Percentiles rank a stretch among this genome's conserved stretches.
Evolutionary conservation across 2,329 filamentous ascomycete genomes (phyloP).

Genomic region (Xylaria sp.): DNA sequence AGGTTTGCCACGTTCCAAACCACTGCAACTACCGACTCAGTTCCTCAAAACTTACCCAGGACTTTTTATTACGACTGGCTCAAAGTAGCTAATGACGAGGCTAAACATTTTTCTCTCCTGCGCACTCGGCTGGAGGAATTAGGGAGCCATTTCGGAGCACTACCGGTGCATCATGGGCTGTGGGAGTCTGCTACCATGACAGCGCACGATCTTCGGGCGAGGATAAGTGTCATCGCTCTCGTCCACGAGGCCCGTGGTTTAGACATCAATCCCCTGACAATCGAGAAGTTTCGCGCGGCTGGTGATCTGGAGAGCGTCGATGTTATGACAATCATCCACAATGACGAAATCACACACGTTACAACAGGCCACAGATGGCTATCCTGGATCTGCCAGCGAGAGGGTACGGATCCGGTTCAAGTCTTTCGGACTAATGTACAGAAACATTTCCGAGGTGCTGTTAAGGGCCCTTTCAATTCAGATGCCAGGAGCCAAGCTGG

Average conservation of each 20-base stretch:
- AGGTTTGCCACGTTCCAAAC: constrained; percentile 57
- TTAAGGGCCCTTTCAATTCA: constrained; percentile 57
- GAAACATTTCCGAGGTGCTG: constrained; percentile 53
- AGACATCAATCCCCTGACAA: constrained; percentile 59
- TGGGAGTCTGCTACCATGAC: constrained; percentile 57
- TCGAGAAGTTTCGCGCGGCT: constrained; percentile 57
- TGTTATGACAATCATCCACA: constrained; percentile 56
- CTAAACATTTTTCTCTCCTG: constrained; percentile 59
- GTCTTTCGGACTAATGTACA: constrained; percentile 57
- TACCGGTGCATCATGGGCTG: constrained; percentile 57
- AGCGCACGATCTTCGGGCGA: constrained; percentile 55
- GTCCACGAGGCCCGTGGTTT: constrained; percentile 59
- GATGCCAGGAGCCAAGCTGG: constrained; percentile 56
- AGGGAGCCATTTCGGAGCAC: constrained; percentile 55
- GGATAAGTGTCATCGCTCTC: constrained; percentile 59
- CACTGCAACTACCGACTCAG: constrained; percentile 32
- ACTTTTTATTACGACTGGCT: constrained; percentile 60
- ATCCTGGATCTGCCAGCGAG: constrained; percentile 58
- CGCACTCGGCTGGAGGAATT: constrained; percentile 57
- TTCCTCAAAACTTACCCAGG: constrained; percentile 51
- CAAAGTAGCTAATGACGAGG: constrained; percentile 59
- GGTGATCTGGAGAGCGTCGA: constrained; percentile 55
- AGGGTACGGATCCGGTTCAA: constrained; percentile 56
- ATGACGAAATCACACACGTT: constrained; percentile 60
- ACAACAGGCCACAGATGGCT: constrained; percentile 59